Conservation (phyloP, 192 early-diverging fungal genomes). For the Entomortierella parvispora region DNA sequence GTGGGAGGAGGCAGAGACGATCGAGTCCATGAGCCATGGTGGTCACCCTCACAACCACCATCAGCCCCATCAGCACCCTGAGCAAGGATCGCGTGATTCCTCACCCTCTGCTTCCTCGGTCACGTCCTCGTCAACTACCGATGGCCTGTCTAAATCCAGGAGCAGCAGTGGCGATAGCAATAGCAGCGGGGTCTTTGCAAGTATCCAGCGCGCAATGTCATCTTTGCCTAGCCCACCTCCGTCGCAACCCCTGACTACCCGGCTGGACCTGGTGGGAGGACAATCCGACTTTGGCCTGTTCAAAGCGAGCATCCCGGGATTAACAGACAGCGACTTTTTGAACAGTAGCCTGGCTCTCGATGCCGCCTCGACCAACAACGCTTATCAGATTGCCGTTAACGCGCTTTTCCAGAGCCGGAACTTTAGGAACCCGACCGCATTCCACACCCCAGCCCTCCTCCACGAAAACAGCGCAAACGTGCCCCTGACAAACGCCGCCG, state of each 20-base stretch:
- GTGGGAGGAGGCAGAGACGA: conserved; percentile 48
- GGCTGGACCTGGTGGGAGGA: conserved; percentile 45
- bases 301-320: conserved; percentile 26
- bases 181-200: conserved; percentile 1
- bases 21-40: conserved; percentile 46
- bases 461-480: not conserved
- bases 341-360: not conserved
- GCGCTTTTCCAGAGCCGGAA: conserved; percentile 29
- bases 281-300: conserved; percentile 24
- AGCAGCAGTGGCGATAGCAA: not conserved
- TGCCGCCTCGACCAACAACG: conserved; percentile 15
- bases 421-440: not conserved
- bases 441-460: conserved; percentile 26
- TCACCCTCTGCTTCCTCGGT: conserved; percentile 24
- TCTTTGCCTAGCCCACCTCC: conserved; percentile 34
- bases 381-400: conserved; percentile 41
- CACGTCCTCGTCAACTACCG: conserved; percentile 13
- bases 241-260: conserved; percentile 3
- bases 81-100: conserved; percentile 20
- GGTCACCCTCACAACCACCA: conserved; percentile 36
- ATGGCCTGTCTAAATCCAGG: not conserved
- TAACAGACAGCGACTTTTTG: conserved; percentile 1
- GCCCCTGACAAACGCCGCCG: not conserved
- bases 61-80: conserved; percentile 5
- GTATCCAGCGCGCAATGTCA: conserved; percentile 16